Evolutionary conservation across 495 filamentous ascomycete species (phyloP).

Genomic region (Clavariopsis aquatica): DNA sequence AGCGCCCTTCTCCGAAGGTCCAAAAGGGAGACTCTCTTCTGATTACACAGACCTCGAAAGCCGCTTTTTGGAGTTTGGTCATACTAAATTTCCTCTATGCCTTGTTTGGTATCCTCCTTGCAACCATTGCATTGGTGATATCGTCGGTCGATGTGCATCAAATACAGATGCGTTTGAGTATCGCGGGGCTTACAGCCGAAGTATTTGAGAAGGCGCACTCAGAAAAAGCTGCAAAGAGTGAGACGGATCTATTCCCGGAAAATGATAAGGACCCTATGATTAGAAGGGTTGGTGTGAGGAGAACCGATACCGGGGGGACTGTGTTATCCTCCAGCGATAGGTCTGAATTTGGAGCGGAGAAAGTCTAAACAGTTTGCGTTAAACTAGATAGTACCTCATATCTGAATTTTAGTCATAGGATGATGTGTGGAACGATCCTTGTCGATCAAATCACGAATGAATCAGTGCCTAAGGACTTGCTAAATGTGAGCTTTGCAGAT

Average conservation of each 20-base stretch:
- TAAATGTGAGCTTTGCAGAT: no score
- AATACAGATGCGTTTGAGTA: conserved; percentile 10
- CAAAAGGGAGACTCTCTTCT: conserved; percentile 5
- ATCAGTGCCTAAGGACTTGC: no score
- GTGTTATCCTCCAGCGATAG: not conserved
- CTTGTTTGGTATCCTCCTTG: not conserved
- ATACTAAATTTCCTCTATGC: conserved; percentile 9
- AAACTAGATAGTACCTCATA: no score
- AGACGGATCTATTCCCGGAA: conserved; percentile 4
- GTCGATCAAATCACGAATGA: no score
- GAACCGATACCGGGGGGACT: conserved; percentile 19
- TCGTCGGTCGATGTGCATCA: conserved; percentile 7
- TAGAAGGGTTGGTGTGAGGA: conserved; percentile 1
- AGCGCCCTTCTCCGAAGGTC: not conserved
- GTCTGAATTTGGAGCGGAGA: not conserved
- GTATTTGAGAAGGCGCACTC: conserved; percentile 14
- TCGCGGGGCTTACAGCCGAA: conserved; percentile 13
- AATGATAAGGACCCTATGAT: not conserved
- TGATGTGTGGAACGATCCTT: no score
- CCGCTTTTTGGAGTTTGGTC: conserved; percentile 22
- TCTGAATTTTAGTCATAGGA: no score
- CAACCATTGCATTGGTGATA: not conserved
- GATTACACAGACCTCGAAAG: conserved; percentile 2
- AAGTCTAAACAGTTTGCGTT: no score
- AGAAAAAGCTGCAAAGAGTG: not conserved